Base-by-base conservation (phyloP, 2,329 filamentous ascomycete species). In the Helicocarpus griseus region DNA sequence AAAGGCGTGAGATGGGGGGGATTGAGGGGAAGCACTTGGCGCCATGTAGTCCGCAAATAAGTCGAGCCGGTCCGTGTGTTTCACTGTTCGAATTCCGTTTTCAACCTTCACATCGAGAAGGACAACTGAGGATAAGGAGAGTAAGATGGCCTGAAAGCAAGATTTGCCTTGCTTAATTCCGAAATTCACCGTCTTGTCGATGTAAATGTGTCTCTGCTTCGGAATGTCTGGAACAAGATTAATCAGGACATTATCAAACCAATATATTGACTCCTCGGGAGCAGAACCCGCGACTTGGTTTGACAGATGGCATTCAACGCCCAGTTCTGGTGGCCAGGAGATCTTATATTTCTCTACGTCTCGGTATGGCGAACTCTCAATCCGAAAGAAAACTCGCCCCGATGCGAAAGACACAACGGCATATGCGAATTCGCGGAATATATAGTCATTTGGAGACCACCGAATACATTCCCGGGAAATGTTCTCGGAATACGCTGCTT, bases 161-260 rank as follows among this genome's bases (percentile, higher is more conserved):
- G 7, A 5, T 28, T 39, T 41, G 9, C 26, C 33, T 9, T 26
- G 31, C 13, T 40, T 14, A 19, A 38, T 21, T 4, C 47, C 47
- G 29, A 49, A 49, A 4, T n/a, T 28, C 11, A 49, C 47, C 22
- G 47, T 26, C 47, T 21, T 49, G 22, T 39, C 47, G 22, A 38
- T 17, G 14, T 47, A 24, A 14, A 47, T 36, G 24, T 38, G 35
- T 22, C 14, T 41, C 17, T 17, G 24, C 14, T 28, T 11, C 9
- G 22, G 35, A 39, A 49, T 28, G 2, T 49, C 38, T 1, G 47
- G 22, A 33, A 41, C 22, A 9, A 49, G 22, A 35, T 14, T 24
- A n/a, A 49, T 22, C n/a, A 49, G 47, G n/a, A 49, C 14, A 17
- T 49, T 28, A 31, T 49, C 22, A 24, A 49, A 49, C 47, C 47